Evolutionary conservation across 257 asterid species (phyloP), one percentile per base, ranked within the genome.

Genomic region (Gynochthodes officinalis): DNA sequence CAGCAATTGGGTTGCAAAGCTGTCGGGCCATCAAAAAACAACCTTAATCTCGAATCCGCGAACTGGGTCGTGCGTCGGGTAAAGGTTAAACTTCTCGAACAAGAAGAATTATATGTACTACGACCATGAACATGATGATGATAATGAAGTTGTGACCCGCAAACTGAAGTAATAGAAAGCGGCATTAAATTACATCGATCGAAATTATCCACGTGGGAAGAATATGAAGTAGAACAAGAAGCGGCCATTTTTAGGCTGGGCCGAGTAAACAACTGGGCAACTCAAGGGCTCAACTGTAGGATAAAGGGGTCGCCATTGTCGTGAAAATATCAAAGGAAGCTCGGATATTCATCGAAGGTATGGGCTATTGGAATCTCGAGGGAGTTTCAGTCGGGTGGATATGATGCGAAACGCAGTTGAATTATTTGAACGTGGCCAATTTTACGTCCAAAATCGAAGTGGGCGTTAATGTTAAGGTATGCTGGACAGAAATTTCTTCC

Each of bases 131-230:
- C 78, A 30, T 55, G 32, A 78, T 71, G 80, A 35, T 7, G 64
- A 44, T 37, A 82, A 37, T 48, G 32, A 78, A 67, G 79, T 19
- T 10, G 59, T 48, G 86, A 81, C 79, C 82, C 78, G 74, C 86
- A 77, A 70, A 65, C 75, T 62, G 86, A 80, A 67, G 90, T 71
- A 76, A 84, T 73, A 63, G 90, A 79, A 7, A 79, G 82, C 9
- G 92, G 91, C 39, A 75, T 43, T 14, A 86, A 19, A 42, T 82
- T 88, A 81, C 86, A 75, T 63, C 83, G 84, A 58, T 84, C 84
- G 52, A 84, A 79, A 69, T 30, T 50, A 63, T 90, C 95, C 42
- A 82, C 77, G 11, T 74, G 57, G 42, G 79, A 86, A 72, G 82
- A 65, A 44, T 35, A 43, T 8, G 75, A 50, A 32, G 76, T 70